Base-by-base conservation (phyloP, 768 basidiomycete genomes). In the Strobilomyces confusus region DNA sequence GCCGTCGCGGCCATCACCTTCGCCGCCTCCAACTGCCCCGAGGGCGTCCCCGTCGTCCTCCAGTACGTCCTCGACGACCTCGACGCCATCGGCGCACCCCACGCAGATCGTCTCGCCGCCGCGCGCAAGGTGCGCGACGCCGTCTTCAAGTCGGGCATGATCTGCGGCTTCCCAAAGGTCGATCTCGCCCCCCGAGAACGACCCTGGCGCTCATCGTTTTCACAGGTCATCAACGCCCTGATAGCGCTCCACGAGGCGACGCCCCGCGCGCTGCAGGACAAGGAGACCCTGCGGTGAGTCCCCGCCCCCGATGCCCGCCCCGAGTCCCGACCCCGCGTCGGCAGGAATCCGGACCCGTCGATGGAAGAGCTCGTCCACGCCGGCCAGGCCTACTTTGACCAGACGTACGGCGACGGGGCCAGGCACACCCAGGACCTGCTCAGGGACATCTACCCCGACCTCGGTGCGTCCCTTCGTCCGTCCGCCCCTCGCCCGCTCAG, bases 51-150 rank as follows among this genome's bases (percentile, higher is more conserved):
- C 9, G 61, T 64, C 41, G 77, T 87, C 7, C 83, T 83, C 63
- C 59, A 77, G 40, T 69, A 78, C 55, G 82, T 74, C 3, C 60
- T 82, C 42, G 51, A 70, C 3, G 79, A 82, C 44, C 66, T 82
- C 1, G 68, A 72, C 51, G 57, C 61, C 11, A 62, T 69, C 49
- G 26, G 55, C 51, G 64, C 60, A 54, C 20, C 55, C 1, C 61
- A 68, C 9, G 63, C 71, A 17, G 74, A 82, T 51, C 71, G 66
- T 38, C 61, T 72, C 22, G 42, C 73, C 9, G 70, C 86, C 3
- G 78, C 79, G 36, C 73, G 78, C 49, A 83, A 77, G 58, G 65
- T 86, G n/a, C 72, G 82, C 29, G 86, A 87, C 55, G 79, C 78
- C 1, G 56, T 87, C 6, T 79, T 87, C 69, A 84, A 85, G 62